phyloP scores from a whole-genome alignment of 2,329 filamentous ascomycete genomes.

The Nectriaceae sp. region DNA sequence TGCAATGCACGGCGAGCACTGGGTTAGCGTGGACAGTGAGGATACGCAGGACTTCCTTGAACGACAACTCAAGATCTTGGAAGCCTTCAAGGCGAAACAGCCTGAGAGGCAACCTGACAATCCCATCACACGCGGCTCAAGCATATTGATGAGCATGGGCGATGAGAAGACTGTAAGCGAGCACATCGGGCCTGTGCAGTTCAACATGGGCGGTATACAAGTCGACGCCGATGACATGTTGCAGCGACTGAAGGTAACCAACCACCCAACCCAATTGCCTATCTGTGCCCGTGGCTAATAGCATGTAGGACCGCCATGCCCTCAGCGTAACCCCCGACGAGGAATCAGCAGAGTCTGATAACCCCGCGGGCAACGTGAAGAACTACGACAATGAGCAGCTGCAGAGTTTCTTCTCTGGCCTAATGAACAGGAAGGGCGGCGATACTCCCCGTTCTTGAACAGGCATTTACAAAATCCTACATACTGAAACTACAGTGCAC shows the following conservation, averaged over 20 bases:
- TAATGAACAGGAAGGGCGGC: constrained; percentile 56
- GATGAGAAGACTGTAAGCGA: constrained; percentile 61
- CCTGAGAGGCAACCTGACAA: constrained; percentile 45
- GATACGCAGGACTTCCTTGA: constrained; percentile 78
- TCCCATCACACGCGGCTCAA: constrained; percentile 20
- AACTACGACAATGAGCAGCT: constrained; percentile 56
- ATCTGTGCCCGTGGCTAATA: constrained; percentile 19
- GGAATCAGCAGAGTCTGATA: constrained; percentile 39
- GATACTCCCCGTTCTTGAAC: no score
- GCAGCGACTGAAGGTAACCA: constrained; percentile 74
- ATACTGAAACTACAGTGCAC: no score
- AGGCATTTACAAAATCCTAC: no score
- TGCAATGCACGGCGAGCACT: constrained; percentile 38
- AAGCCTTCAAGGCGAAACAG: constrained; percentile 59
- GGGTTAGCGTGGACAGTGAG: constrained; percentile 41
- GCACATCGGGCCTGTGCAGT: constrained; percentile 92
- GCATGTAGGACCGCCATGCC: constrained; percentile 56
- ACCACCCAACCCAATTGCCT: no score
- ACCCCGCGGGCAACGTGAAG: constrained; percentile 44
- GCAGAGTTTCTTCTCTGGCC: constrained; percentile 59
- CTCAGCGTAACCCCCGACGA: constrained; percentile 50
- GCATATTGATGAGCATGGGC: constrained; percentile 36
- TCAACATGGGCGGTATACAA: constrained; percentile 98
- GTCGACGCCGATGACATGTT: constrained; percentile 94
- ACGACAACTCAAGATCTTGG: constrained; percentile 74